A percentile compares a stretch with the other conserved stretches of the same genome.
Evolutionary conservation across 148 eudicot genomes (phyloP).

Genomic region (Vaccinium vitisidaea): DNA sequence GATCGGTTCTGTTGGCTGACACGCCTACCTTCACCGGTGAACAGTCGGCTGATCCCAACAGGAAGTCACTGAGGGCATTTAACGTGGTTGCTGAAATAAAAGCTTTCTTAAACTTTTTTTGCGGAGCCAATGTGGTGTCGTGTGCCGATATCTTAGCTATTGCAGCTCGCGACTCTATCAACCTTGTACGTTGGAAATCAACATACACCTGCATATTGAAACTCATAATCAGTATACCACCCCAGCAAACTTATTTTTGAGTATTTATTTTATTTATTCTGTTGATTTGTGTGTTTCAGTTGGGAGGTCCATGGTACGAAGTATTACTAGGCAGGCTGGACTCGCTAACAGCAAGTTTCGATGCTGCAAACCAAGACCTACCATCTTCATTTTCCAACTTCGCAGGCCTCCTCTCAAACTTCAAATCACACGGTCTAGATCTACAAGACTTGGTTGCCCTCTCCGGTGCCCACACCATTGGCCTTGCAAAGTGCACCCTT

Average conservation of each 20-base stretch:
- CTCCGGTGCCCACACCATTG: slow-evolving; percentile 56
- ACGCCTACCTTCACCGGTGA: slow-evolving; percentile 39
- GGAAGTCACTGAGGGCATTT: slow-evolving; percentile 47
- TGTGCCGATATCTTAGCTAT: slow-evolving; percentile 62
- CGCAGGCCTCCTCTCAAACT: slow-evolving; percentile 27
- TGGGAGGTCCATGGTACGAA: slow-evolving; percentile 49
- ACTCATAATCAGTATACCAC: neutral
- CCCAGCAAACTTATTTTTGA: neutral
- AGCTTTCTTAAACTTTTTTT: slow-evolving; percentile 33
- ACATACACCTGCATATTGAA: neutral
- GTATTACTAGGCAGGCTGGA: slow-evolving; percentile 54
- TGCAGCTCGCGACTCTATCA: slow-evolving; percentile 47
- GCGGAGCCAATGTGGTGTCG: slow-evolving; percentile 41
- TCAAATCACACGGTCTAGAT: slow-evolving; percentile 33
- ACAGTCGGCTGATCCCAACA: slow-evolving; percentile 42
- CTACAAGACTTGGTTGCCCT: slow-evolving; percentile 46
- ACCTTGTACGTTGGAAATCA: slow-evolving; percentile 24
- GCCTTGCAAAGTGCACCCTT: slow-evolving; percentile 39
- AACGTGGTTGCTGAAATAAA: slow-evolving; percentile 49
- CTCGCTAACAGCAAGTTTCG: slow-evolving; percentile 32
- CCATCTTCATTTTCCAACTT: slow-evolving; percentile 39
- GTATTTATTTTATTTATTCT: too few relatives aligned
- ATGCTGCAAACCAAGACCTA: slow-evolving; percentile 31
- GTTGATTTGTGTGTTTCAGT: slow-evolving; percentile 16
- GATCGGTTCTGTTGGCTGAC: slow-evolving; percentile 40